Conservation (phyloP, 371 early-diverging fungal genomes). For the Mortierella sp. region DNA sequence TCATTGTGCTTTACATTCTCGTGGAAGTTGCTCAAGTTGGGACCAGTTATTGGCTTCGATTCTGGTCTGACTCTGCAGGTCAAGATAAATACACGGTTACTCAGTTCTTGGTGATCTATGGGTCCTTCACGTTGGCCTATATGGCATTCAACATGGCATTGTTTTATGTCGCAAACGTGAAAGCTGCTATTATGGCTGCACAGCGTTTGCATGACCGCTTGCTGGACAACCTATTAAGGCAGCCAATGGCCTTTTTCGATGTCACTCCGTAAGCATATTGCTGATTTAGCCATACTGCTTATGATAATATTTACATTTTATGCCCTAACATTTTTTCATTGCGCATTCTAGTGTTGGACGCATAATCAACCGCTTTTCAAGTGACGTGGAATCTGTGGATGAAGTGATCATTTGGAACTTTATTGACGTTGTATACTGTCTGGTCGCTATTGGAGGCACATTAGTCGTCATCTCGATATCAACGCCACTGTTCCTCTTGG, state of each 20-base stretch:
- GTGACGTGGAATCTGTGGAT: slow-evolving; percentile 81
- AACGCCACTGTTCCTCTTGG: slow-evolving; percentile 32
- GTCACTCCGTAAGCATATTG: slow-evolving; percentile 8
- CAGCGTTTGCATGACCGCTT: slow-evolving; percentile 9
- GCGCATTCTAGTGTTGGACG: slow-evolving; percentile 71
- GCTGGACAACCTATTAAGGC: slow-evolving; percentile 54
- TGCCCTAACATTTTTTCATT: background rate
- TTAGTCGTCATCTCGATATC: slow-evolving; percentile 32
- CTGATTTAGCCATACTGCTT: background rate
- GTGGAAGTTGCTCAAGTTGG: slow-evolving; percentile 42
- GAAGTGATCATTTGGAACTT: slow-evolving; percentile 67
- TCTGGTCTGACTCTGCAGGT: slow-evolving; percentile 10
- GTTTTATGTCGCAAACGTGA: slow-evolving; percentile 20
- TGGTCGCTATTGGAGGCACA: slow-evolving; percentile 28
- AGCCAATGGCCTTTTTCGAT: slow-evolving; percentile 65
- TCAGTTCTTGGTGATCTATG: slow-evolving; percentile 34
- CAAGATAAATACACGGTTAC: slow-evolving; percentile 5
- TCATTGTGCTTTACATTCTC: slow-evolving; percentile 18
- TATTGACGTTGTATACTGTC: slow-evolving; percentile 64
- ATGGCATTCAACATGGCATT: slow-evolving; percentile 31
- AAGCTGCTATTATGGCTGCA: slow-evolving; percentile 14
- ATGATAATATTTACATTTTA: background rate
- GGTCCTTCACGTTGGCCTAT: slow-evolving; percentile 18
- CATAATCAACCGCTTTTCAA: slow-evolving; percentile 81
- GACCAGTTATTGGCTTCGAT: slow-evolving; percentile 38